Evolutionary conservation across 371 early-diverging fungal genomes (phyloP).

Genomic region (Mortierella sp.): DNA sequence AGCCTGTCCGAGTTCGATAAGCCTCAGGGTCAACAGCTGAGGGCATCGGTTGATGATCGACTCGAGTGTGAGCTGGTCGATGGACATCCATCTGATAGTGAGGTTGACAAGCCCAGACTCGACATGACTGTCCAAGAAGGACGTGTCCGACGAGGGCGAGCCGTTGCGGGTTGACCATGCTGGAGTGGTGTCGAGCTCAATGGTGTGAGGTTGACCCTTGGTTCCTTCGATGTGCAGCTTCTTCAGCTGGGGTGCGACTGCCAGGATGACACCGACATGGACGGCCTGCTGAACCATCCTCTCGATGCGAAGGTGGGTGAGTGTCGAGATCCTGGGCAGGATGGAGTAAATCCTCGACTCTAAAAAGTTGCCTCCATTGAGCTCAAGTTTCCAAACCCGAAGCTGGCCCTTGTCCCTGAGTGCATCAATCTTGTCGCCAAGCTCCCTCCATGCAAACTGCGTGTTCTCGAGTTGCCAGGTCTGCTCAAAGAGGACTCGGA

Average conservation of each 20-base stretch:
- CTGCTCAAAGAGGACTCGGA: conserved; percentile 6
- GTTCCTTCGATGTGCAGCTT: not conserved
- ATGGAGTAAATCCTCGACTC: conserved; percentile 5
- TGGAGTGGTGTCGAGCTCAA: conserved; percentile 9
- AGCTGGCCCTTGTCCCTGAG: conserved; percentile 3
- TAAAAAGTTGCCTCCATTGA: conserved; percentile 3
- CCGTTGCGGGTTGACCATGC: too few species aligned
- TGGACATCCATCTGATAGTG: conserved; percentile 10
- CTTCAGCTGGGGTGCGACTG: conserved; percentile 4
- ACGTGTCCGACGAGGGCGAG: not conserved
- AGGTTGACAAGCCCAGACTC: not conserved
- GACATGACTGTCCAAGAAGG: not conserved
- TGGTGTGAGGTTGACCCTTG: not conserved
- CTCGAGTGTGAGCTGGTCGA: conserved; percentile 1
- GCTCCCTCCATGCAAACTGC: conserved; percentile 7
- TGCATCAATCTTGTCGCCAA: not conserved
- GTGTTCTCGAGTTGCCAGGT: conserved; percentile 9
- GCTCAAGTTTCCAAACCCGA: not conserved
- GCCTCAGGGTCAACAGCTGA: not conserved
- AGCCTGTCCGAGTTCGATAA: not conserved
- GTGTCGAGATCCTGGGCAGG: conserved; percentile 10
- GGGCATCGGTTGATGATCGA: conserved; percentile 13
- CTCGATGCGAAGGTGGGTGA: conserved; percentile 17
- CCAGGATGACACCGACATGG: conserved; percentile 12
- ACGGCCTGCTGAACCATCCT: not conserved